Evolutionary conservation across 2,329 filamentous ascomycete genomes (phyloP).

Genomic region (Aspergillus ustus): DNA sequence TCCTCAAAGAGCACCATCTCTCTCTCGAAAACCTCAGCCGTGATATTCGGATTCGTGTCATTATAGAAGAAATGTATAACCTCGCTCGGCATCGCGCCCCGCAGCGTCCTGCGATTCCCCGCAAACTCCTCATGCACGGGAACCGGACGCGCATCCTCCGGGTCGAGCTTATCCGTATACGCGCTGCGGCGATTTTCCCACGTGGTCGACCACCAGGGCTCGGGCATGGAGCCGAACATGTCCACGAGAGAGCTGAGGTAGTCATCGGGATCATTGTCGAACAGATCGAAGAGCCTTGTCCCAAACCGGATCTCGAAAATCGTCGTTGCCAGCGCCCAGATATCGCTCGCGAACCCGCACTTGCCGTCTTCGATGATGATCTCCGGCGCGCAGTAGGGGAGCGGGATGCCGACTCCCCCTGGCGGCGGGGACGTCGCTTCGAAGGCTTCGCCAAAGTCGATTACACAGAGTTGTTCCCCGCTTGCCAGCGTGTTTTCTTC

Average conservation of each 20-base stretch:
- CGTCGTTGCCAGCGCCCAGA: not conserved
- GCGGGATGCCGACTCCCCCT: not conserved
- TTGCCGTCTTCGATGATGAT: not conserved
- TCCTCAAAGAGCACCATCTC: not conserved
- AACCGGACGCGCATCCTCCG: not conserved
- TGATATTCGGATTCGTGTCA: no score
- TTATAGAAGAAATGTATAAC: not conserved
- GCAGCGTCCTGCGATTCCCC: not conserved
- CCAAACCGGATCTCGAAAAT: conserved; percentile 1
- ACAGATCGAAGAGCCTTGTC: not conserved
- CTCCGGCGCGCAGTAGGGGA: not conserved
- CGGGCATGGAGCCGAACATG: not conserved
- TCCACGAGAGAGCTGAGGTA: not conserved
- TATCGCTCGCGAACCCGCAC: not conserved
- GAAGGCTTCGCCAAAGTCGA: conserved; percentile 1
- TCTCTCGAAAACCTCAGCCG: not conserved
- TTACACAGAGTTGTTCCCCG: not conserved
- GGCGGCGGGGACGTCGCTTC: not conserved
- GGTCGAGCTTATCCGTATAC: not conserved
- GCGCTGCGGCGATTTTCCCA: not conserved
- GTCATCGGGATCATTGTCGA: not conserved
- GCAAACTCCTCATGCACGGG: no score
- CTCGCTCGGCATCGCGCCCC: no score
- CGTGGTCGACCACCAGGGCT: not conserved
- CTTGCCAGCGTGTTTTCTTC: not conserved